Base-by-base conservation (phyloP, 1,284 basidiomycete species). In the Trichosporon sp. region DNA sequence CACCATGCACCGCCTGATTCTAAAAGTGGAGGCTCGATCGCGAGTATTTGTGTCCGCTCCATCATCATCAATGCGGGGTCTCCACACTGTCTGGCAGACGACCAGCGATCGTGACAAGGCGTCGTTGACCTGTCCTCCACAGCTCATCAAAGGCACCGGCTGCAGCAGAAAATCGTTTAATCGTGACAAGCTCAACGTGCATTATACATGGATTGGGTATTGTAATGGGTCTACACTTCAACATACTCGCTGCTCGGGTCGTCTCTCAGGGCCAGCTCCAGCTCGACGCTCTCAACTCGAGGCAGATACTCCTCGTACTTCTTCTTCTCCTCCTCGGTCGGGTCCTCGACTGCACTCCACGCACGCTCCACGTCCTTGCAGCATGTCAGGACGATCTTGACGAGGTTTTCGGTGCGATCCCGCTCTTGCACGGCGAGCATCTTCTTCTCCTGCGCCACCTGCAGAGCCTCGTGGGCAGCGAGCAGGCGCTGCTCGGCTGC, bases 351-450 rank as follows among this genome's bases (percentile, higher is more conserved):
- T 8, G 49, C 49, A 27, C 49, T 54, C 49, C 49, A 54, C 5
- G 49, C 49, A 27, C 49, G 49, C 49, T 54, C 49, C 49, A 54
- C 49, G 49, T 54, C 49, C 49, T 54, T 54, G 49, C 25, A n/a
- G 25, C 49, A 54, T 14, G 49, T 27, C 25, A 54, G 27, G 11
- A 54, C 49, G 31, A 54, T 54, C 49, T 54, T 54, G 16, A 54
- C 49, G 14, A 54, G 49, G 49, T 54, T 54, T 13, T 54, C 49
- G 16, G 49, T 27, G 49, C 49, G 49, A 29, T 54, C 49, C 25
- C 49, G 49, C 49, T 54, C 49, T 27, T 54, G 49, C 14, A 54
- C 25, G 11, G 49, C 49, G 25, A 54, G 49, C 49, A 54, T 54
- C 16, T 27, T 25, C 49, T 54, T 54, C 49, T 54, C 49, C 49